These are phyloP conservation scores for Myxozyma lipomycoides DNA, from an alignment of 805 yeast genomes.

Conservation along the genomic window DNA sequence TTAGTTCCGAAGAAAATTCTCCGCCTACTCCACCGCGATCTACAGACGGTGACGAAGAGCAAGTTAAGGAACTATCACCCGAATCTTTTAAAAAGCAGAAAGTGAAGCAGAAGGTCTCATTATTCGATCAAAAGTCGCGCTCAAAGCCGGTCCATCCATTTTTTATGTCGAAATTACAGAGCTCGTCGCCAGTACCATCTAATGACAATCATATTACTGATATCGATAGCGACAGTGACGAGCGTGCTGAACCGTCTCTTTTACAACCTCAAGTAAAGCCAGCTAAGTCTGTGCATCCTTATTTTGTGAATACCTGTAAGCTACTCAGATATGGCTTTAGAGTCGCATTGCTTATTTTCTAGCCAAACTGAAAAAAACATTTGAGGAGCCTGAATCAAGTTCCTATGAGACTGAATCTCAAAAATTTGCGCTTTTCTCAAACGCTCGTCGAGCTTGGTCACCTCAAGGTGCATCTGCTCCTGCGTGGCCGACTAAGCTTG, in stretches of 20 bases:
- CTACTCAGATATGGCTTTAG: no score
- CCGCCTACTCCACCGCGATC: conserved; percentile 23
- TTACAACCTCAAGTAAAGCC: no score
- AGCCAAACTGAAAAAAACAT: no score
- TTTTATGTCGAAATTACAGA: neutral
- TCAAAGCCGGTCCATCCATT: conserved; percentile 9
- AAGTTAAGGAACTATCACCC: neutral
- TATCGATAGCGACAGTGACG: no score
- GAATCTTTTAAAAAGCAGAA: neutral
- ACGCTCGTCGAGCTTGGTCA: neutral
- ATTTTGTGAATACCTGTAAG: no score
- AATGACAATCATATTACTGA: no score
- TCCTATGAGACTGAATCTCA: no score
- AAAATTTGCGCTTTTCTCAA: no score
- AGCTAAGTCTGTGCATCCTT: no score
- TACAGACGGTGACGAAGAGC: conserved; percentile 1
- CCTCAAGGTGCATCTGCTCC: conserved; percentile 1
- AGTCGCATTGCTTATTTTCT: no score
- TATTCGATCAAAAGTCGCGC: neutral
- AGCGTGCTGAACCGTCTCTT: no score
- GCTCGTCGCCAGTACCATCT: neutral
- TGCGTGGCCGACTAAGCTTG: neutral
- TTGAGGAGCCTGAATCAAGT: no score
- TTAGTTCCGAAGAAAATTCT: neutral
- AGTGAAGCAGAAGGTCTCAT: neutral